A percentile compares a stretch with the other conserved stretches of the same genome.
Evolutionary conservation across 2,329 filamentous ascomycete species (phyloP).

Genomic region (Tolypocladium ophioglossoides): DNA sequence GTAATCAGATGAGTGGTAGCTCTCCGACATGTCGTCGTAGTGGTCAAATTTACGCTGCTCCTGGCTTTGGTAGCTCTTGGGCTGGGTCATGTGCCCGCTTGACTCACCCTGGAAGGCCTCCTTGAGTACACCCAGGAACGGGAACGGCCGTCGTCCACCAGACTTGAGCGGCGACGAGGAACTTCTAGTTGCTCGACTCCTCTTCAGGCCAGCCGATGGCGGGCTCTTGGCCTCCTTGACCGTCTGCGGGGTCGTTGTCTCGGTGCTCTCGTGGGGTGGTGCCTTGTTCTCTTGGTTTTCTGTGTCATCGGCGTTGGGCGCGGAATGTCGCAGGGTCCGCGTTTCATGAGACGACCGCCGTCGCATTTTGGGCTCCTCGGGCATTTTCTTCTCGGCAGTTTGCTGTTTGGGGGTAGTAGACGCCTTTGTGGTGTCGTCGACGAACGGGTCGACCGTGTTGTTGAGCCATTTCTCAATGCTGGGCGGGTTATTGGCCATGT

Average conservation of each 20-base stretch:
- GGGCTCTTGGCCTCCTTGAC: constrained; percentile 17
- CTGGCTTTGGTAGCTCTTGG: constrained; percentile 37
- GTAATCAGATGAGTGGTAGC: constrained; percentile 5
- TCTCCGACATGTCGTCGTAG: constrained; percentile 12
- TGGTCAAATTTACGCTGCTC: constrained; percentile 26
- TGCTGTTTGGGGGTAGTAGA: neutral
- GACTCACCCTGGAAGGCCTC: constrained; percentile 56
- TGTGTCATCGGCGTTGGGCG: neutral
- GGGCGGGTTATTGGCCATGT: constrained; percentile 42
- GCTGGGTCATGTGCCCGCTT: constrained; percentile 31
- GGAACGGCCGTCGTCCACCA: constrained; percentile 37
- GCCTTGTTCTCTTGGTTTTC: constrained; percentile 3
- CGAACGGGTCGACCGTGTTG: constrained; percentile 51
- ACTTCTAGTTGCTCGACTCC: constrained; percentile 44
- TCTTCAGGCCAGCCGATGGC: constrained; percentile 34
- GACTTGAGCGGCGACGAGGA: constrained; percentile 38
- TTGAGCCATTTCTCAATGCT: constrained; percentile 58
- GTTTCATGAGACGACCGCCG: constrained; percentile 1
- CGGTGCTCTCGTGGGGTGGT: neutral
- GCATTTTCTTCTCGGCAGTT: neutral
- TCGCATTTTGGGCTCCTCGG: neutral
- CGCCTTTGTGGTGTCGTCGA: constrained; percentile 26
- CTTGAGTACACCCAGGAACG: constrained; percentile 46
- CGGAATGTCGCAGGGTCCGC: neutral
- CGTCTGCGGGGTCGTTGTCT: constrained; percentile 11